Conservation (phyloP, 331 rosid species). For the Quercus lobata region DNA sequence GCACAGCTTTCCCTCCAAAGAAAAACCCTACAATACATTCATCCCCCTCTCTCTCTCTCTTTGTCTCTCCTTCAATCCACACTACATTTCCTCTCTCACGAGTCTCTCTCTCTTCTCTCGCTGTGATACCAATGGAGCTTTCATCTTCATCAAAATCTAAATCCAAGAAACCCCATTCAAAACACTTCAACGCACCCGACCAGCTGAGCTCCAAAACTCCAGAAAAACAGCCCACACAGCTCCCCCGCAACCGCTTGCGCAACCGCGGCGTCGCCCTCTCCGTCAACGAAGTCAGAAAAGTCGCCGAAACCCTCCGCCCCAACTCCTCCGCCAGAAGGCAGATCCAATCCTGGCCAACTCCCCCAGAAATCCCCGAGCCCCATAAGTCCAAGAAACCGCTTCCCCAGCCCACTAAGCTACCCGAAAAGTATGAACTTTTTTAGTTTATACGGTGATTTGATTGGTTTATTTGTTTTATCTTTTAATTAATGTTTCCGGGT, state of each 20-base stretch:
- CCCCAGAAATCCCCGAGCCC: neutral
- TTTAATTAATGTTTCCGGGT: neutral
- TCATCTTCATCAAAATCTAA: constrained; percentile 25
- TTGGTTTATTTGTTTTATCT: neutral
- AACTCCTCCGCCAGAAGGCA: constrained; percentile 29
- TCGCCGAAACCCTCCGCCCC: constrained; percentile 29
- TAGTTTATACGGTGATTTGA: neutral
- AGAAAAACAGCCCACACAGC: constrained; percentile 42
- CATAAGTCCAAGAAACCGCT: constrained; percentile 6
- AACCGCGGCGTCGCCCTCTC: constrained; percentile 51
- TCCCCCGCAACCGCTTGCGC: constrained; percentile 24
- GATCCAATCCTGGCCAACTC: constrained; percentile 21
- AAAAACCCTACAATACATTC: constrained; percentile 1
- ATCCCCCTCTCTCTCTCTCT: too few relatives aligned
- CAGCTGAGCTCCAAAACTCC: constrained; percentile 56
- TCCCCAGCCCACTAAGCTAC: constrained; percentile 25
- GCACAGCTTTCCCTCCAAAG: constrained; percentile 38
- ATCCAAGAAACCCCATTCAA: constrained; percentile 29
- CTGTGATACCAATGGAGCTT: constrained; percentile 24
- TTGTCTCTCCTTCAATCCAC: neutral
- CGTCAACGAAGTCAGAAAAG: constrained; percentile 37
- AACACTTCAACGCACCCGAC: neutral
- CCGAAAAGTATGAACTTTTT: constrained; percentile 38
- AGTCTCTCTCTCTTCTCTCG: neutral
- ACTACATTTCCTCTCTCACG: neutral